phyloP scores from a whole-genome alignment of 495 filamentous ascomycete species.

The Podospora pseudocomata region DNA sequence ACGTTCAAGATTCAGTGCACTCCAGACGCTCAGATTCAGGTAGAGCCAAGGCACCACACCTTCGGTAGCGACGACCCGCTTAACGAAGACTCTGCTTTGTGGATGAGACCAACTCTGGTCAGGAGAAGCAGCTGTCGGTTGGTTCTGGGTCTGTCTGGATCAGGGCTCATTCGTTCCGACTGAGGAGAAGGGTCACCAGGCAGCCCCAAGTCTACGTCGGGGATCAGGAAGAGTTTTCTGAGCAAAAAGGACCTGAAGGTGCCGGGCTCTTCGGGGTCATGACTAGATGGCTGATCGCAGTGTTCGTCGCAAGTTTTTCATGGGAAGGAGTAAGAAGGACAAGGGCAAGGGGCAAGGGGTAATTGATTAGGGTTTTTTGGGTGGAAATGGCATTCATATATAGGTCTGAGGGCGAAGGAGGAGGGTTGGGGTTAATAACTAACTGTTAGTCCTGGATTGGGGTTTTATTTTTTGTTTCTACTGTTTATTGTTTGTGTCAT shows the following conservation, averaged over 20 bases:
- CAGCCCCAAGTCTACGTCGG: conserved; percentile 54
- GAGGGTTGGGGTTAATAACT: background rate
- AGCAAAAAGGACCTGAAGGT: conserved; percentile 47
- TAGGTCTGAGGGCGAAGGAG: background rate
- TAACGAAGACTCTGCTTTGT: conserved; percentile 86
- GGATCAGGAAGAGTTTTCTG: conserved; percentile 44
- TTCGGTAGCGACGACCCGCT: conserved; percentile 77
- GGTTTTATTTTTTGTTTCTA: background rate
- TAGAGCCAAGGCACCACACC: conserved; percentile 78
- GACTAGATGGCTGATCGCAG: background rate
- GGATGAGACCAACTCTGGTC: conserved; percentile 68
- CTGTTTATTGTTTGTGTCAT: background rate
- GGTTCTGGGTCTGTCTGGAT: conserved; percentile 66
- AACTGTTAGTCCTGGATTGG: background rate
- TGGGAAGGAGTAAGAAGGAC: background rate
- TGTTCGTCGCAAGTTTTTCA: background rate
- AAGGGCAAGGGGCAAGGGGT: background rate
- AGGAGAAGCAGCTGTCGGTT: conserved; percentile 69
- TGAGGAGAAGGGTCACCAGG: conserved; percentile 37
- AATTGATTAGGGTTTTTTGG: background rate
- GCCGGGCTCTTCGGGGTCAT: conserved; percentile 3
- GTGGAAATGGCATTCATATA: background rate
- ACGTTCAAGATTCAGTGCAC: conserved; percentile 72
- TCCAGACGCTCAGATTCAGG: conserved; percentile 79
- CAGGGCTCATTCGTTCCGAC: conserved; percentile 54